Base-by-base conservation (phyloP, 1,284 basidiomycete species). In the Pseudozyma sp. region DNA sequence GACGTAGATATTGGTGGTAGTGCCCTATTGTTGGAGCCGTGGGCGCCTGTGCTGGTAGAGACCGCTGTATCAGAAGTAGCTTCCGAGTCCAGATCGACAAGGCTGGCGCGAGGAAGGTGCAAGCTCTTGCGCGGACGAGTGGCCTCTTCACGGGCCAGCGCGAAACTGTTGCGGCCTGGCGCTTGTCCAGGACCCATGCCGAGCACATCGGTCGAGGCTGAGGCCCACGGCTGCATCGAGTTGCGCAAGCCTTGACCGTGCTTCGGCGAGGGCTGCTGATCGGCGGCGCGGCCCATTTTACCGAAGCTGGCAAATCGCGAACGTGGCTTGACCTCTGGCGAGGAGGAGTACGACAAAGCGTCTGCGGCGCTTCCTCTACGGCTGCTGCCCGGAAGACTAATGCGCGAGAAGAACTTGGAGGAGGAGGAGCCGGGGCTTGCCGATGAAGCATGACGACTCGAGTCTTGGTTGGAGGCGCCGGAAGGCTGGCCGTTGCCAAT, bases 161-260 rank as follows among this genome's bases (percentile, higher is more conserved):
- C 43, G 14, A 72, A 48, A 58, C 64, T 72, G 49, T 62, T 60
- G 33, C 69, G 59, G 3, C 55, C 59, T 44, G 54, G 54, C 11
- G 37, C 11, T n/a, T 58, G 19, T 17, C 39, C 46, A 2, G 51
- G 24, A 10, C 40, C 24, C 53, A 47, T 31, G 44, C 44, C 40
- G 13, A 74, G 58, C 29, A 66, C 61, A n/a, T 74, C 71, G 5
- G 71, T 74, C 29, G 71, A 74, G 6, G 66, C 66, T 0, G 71
- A 74, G 2, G 71, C 71, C 71, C 71, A 74, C 1, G 62, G 45
- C 49, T 69, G 57, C 59, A 70, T 70, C 29, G 68, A 58, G 17
- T 62, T 58, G 30, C 63, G 58, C 54, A 71, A 52, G 39, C 46
- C 51, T n/a, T 37, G 54, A 10, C 19, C 34, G 16, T 37, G 51